A percentile compares a stretch with the other conserved stretches of the same genome.
phyloP scores from a whole-genome alignment of 768 basidiomycete species.

The Cystofilobasidium capitatum region DNA sequence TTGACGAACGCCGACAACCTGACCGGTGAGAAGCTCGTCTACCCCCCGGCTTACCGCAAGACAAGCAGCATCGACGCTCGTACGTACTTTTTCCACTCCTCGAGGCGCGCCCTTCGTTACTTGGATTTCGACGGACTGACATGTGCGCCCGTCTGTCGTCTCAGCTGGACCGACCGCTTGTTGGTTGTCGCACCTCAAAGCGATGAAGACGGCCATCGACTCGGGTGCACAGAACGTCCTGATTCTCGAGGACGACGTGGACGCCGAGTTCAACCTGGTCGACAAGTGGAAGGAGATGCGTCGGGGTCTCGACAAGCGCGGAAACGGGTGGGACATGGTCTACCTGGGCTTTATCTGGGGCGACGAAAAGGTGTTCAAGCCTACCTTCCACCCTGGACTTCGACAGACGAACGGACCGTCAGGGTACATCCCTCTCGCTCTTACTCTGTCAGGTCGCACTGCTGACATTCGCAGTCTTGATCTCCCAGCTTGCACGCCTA shows the following conservation, averaged over 20 bases:
- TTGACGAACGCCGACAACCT: neutral
- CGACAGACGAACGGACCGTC: neutral
- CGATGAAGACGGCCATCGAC: neutral
- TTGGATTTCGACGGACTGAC: neutral
- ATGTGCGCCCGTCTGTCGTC: too few relatives aligned
- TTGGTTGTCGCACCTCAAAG: conserved; percentile 9
- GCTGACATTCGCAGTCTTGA: neutral
- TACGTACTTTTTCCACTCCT: neutral
- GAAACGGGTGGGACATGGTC: conserved; percentile 16
- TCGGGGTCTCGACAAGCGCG: neutral
- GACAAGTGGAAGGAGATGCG: conserved; percentile 8
- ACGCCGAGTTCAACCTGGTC: conserved; percentile 6
- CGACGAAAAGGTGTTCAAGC: neutral
- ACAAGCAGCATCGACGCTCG: neutral
- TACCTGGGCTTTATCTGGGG: conserved; percentile 9
- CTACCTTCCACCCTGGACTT: neutral
- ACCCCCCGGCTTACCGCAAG: neutral
- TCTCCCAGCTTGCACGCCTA: neutral
- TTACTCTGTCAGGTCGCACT: neutral
- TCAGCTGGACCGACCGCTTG: conserved; percentile 3
- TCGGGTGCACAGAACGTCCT: neutral
- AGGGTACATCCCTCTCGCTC: neutral
- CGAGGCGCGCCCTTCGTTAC: too few relatives aligned
- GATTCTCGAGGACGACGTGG: conserved; percentile 20
- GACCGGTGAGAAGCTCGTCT: neutral